These are phyloP conservation scores for Amanita pseudoporphyria DNA, from an alignment of 768 basidiomycete species.

Conservation along the genomic window DNA sequence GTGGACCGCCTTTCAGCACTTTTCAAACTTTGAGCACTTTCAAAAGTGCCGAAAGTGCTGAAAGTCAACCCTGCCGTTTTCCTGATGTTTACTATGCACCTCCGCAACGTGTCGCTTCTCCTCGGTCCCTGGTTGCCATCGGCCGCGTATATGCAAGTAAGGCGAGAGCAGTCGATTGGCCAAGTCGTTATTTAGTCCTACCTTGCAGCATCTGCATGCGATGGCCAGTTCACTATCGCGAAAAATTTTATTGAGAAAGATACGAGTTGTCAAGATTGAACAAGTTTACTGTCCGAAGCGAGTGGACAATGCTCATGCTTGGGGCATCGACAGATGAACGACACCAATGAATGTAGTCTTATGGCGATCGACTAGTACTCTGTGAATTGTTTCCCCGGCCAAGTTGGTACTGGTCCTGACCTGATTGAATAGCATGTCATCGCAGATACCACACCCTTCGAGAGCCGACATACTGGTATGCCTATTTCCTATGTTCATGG, in stretches of 20 bases:
- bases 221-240: neutral
- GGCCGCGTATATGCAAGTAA: neutral
- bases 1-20: no score
- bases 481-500: neutral
- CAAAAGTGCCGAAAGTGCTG: no score
- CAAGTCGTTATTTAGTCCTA: neutral
- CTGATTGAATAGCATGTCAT: slow-evolving; percentile 40
- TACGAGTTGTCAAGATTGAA: slow-evolving; percentile 31
- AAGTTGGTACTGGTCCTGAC: slow-evolving; percentile 34
- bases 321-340: slow-evolving; percentile 16
- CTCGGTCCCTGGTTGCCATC: neutral
- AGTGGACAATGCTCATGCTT: slow-evolving; percentile 9
- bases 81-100: neutral
- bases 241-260: slow-evolving; percentile 30
- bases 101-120: neutral
- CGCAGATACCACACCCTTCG: slow-evolving; percentile 36
- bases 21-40: no score
- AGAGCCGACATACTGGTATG: slow-evolving; percentile 35
- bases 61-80: no score
- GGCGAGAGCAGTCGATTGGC: neutral
- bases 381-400: slow-evolving; percentile 33
- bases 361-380: neutral
- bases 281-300: slow-evolving; percentile 22
- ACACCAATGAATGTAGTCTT: slow-evolving; percentile 28
- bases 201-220: slow-evolving; percentile 7